Conservation (phyloP, 805 yeast genomes). For the Ogataea siamensis region DNA sequence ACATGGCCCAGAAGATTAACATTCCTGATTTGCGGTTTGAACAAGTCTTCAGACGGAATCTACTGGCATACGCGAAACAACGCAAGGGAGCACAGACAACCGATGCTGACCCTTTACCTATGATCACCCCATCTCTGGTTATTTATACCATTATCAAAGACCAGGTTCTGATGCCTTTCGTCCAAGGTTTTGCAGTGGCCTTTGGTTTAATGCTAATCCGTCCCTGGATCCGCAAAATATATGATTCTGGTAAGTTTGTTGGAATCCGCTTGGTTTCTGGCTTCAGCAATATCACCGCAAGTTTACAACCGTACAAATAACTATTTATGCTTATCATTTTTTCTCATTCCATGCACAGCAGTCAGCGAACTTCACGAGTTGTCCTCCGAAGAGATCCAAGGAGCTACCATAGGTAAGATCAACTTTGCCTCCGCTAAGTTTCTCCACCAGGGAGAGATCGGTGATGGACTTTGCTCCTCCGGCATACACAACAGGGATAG, state of each 20-base stretch:
- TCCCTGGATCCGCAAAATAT: slow-evolving; percentile 35
- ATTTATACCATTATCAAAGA: slow-evolving; percentile 49
- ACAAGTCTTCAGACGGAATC: slow-evolving; percentile 51
- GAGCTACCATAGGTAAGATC: slow-evolving; percentile 94
- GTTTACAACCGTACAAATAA: slow-evolving; percentile 11
- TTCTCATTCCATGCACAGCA: slow-evolving; percentile 68
- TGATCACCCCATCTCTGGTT: slow-evolving; percentile 44
- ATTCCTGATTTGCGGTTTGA: slow-evolving; percentile 71
- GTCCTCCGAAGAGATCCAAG: slow-evolving; percentile 92
- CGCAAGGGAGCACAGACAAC: slow-evolving; percentile 15
- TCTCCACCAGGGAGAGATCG: slow-evolving; percentile 66
- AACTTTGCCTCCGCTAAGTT: slow-evolving; percentile 74
- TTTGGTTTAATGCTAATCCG: slow-evolving; percentile 34
- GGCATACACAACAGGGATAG: slow-evolving; percentile 83
- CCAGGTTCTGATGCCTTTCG: slow-evolving; percentile 52
- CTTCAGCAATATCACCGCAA: slow-evolving; percentile 13
- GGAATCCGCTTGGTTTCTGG: slow-evolving; percentile 23
- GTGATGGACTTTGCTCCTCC: slow-evolving; percentile 85
- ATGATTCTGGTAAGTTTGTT: slow-evolving; percentile 22
- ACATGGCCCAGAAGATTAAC: slow-evolving; percentile 14
- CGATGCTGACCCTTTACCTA: slow-evolving; percentile 14
- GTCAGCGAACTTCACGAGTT: slow-evolving; percentile 70
- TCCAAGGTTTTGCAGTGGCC: slow-evolving; percentile 53
- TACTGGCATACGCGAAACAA: slow-evolving; percentile 25
- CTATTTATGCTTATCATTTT: background rate